Evolutionary conservation across 805 yeast species (phyloP), one percentile per base, ranked within the genome.

Genomic region (Sungouiella blattae): DNA sequence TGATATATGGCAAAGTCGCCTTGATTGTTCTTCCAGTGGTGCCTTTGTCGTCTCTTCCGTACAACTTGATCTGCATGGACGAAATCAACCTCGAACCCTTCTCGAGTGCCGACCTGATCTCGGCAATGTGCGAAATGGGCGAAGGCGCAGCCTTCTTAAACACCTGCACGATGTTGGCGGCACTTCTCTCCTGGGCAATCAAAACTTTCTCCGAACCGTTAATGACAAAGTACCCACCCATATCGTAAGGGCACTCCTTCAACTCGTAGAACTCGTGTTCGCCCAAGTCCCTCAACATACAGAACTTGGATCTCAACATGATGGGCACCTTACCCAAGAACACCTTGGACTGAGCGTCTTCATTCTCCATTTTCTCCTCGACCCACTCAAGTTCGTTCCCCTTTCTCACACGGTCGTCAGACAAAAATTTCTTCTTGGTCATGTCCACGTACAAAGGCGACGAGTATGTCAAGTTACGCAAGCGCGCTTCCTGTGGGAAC

Each of bases 221-320:
- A 57, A 93, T 93, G 50, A 93, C 89, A 59, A 93, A 93, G 64
- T 93, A 93, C 44, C 99, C 99, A 63, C 99, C 99, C 94, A 93
- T 95, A 73, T 93, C 99, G 64, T 87, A 93, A 21, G 98, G 98
- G 68, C 99, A 93, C 67, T 93, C 99, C 64, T 93, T 89, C 57
- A 93, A 77, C 52, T 88, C 95, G 65, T 89, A 93, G 54, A 89
- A 77, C 64, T 93, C 98, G 49, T 86, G 87, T 52, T 93, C 98
- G 6, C 87, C 80, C 49, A 93, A 75, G 42, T 86, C 95, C 55
- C 87, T 77, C 53, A 93, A 75, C 69, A 89, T 80, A 77, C 99
- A 93, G 58, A 87, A 93, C 69, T 87, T 91, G 37, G 98, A 91
- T 54, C 96, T 78, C 52, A 93, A 75, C 99, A 93, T 93, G 62